Evolutionary conservation across 1,284 basidiomycete species (phyloP).

Genomic region (Ceratobasidium sp.): DNA sequence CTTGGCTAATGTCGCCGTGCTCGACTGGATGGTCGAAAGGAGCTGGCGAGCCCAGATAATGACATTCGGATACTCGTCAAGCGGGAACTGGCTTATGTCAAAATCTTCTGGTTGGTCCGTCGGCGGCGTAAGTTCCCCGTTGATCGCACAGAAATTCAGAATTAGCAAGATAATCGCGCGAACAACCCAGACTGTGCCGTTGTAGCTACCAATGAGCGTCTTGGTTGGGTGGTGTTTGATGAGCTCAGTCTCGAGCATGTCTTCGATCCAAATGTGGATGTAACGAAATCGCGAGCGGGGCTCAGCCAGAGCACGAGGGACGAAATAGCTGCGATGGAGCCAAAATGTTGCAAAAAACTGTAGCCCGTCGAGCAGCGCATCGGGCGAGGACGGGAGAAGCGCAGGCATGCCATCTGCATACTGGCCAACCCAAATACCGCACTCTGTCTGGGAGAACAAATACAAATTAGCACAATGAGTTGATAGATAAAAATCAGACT

Average conservation of each 20-base stretch:
- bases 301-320: neutral
- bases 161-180: constrained; percentile 2
- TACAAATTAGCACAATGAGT: neutral
- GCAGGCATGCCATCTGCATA: neutral
- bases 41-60: neutral
- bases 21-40: neutral
- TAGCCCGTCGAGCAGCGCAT: neutral
- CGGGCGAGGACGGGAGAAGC: neutral
- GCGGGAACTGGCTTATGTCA: neutral
- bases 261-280: neutral
- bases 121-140: neutral
- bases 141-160: neutral
- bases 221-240: neutral
- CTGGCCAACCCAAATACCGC: constrained; percentile 3
- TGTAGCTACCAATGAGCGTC: neutral
- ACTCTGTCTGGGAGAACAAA: neutral
- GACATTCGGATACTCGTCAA: neutral
- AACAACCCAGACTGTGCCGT: neutral
- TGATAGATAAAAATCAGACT: too few relatives aligned
- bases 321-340: neutral
- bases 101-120: neutral
- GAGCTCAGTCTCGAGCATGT: neutral
- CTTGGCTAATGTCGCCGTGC: neutral
- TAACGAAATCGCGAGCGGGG: neutral
- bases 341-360: neutral